These are phyloP conservation scores for Chytridium lagenaria DNA, from an alignment of 371 early-diverging fungal species.

Conservation along the genomic window DNA sequence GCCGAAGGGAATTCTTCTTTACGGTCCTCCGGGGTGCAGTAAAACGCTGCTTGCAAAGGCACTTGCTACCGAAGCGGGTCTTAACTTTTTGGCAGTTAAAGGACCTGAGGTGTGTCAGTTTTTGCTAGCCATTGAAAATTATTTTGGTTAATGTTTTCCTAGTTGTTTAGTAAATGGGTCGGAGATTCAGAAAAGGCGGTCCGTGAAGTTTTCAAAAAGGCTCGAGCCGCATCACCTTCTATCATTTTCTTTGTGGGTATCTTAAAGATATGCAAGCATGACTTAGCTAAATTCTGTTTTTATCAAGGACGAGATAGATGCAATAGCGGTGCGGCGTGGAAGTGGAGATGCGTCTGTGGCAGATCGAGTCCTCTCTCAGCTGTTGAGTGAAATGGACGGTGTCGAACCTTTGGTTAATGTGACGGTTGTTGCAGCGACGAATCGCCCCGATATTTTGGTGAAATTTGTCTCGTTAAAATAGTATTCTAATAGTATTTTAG, in stretches of 20 bases:
- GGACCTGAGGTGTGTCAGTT: conserved; percentile 95
- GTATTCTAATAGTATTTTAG: conserved; percentile 38
- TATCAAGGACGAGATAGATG: conserved; percentile 99
- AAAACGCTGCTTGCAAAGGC: conserved; percentile 99
- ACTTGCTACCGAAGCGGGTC: conserved; percentile 92
- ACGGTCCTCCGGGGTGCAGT: conserved; percentile 98
- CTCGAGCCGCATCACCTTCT: conserved; percentile 92
- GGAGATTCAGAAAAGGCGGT: conserved; percentile 98
- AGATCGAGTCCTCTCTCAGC: conserved; percentile 92
- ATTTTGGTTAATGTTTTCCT: neutral
- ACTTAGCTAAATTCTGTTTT: conserved; percentile 4
- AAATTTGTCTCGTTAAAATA: conserved; percentile 19
- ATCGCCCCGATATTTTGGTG: conserved; percentile 97
- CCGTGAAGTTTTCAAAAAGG: conserved; percentile 92
- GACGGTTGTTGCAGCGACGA: conserved; percentile 98
- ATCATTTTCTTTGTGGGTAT: conserved; percentile 94
- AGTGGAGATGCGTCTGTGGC: conserved; percentile 78
- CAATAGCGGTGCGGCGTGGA: conserved; percentile 81
- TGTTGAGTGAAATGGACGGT: conserved; percentile 96
- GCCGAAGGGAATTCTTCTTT: conserved; percentile 95
- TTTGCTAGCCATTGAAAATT: no score
- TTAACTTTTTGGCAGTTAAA: conserved; percentile 98
- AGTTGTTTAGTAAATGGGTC: conserved; percentile 96
- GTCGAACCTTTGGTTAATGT: conserved; percentile 93
- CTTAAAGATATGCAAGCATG: no score